Evolutionary conservation across 2,329 filamentous ascomycete species (phyloP).

Genomic region (Didymella pinodella): DNA sequence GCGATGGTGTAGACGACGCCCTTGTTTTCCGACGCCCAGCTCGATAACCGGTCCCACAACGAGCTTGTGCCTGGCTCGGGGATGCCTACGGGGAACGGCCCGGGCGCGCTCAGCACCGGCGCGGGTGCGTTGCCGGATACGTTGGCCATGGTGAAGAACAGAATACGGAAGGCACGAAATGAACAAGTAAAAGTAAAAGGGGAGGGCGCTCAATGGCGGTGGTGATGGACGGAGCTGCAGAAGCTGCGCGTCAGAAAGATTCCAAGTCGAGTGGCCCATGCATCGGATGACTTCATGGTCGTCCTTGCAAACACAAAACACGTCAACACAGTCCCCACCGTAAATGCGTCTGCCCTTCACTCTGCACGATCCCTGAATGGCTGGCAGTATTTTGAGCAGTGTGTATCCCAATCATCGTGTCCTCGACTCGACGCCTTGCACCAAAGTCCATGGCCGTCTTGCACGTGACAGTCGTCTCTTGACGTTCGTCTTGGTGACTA

Average conservation of each 20-base stretch:
- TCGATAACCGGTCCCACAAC: slow-evolving; percentile 87
- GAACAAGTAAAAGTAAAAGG: slow-evolving; percentile 7
- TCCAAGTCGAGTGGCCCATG: slow-evolving; percentile 22
- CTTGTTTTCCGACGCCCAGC: slow-evolving; percentile 96
- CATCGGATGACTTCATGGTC: slow-evolving; percentile 18
- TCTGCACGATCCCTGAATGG: not conserved
- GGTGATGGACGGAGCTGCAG: slow-evolving; percentile 18
- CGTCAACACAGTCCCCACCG: slow-evolving; percentile 17
- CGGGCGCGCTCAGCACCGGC: slow-evolving; percentile 42
- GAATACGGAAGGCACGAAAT: slow-evolving; percentile 17
- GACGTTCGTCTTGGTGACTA: not conserved
- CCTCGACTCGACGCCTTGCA: not conserved
- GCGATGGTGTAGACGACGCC: slow-evolving; percentile 95
- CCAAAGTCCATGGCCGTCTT: not conserved
- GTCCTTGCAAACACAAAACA: slow-evolving; percentile 14
- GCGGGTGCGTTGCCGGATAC: slow-evolving; percentile 34
- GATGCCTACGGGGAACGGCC: slow-evolving; percentile 47
- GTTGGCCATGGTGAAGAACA: slow-evolving; percentile 41
- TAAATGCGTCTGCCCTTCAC: slow-evolving; percentile 1
- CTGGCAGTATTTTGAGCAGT: not conserved
- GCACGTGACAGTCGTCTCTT: slow-evolving; percentile 11
- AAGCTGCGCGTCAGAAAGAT: slow-evolving; percentile 21
- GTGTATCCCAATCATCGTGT: not conserved
- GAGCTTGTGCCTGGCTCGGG: slow-evolving; percentile 66
- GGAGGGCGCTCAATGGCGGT: slow-evolving; percentile 29